A percentile compares a stretch with the other conserved stretches of the same genome.
Evolutionary conservation across 108 stramenopile genomes (phyloP).

Genomic region (Skeletonema tropicum): DNA sequence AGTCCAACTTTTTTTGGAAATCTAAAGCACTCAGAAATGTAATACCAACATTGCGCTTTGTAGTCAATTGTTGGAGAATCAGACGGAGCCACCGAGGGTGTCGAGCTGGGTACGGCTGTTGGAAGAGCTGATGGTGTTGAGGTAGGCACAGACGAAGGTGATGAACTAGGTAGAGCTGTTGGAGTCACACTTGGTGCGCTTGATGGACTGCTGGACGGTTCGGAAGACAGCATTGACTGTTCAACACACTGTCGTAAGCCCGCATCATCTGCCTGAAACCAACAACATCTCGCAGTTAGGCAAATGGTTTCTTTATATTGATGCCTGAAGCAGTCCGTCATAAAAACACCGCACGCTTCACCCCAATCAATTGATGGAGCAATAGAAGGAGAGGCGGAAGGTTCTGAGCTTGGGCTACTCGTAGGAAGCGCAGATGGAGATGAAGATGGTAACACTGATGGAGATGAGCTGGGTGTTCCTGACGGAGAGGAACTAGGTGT

Average conservation of each 20-base stretch:
- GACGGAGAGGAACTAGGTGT: neutral
- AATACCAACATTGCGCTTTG: neutral
- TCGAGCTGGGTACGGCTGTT: neutral
- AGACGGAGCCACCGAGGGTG: neutral
- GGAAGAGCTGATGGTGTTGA: too few relatives aligned
- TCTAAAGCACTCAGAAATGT: neutral
- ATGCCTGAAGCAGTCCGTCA: neutral
- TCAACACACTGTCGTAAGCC: neutral
- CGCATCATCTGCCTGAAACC: neutral
- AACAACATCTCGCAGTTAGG: constrained; percentile 6
- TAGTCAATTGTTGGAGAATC: neutral
- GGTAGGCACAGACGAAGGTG: too few relatives aligned
- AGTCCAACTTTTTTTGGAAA: too few relatives aligned
- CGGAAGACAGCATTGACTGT: neutral
- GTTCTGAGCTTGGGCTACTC: neutral
- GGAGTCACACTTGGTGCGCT: neutral
- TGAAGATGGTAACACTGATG: neutral
- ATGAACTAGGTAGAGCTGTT: neutral
- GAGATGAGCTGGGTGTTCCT: neutral
- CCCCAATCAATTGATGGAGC: neutral
- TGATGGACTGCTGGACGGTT: neutral
- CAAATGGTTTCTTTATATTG: neutral
- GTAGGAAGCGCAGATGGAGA: neutral
- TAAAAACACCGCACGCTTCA: neutral
- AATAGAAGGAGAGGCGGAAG: neutral